Conservation (phyloP, 1,284 basidiomycete species). For the Sporisorium iseilematis-ciliati region DNA sequence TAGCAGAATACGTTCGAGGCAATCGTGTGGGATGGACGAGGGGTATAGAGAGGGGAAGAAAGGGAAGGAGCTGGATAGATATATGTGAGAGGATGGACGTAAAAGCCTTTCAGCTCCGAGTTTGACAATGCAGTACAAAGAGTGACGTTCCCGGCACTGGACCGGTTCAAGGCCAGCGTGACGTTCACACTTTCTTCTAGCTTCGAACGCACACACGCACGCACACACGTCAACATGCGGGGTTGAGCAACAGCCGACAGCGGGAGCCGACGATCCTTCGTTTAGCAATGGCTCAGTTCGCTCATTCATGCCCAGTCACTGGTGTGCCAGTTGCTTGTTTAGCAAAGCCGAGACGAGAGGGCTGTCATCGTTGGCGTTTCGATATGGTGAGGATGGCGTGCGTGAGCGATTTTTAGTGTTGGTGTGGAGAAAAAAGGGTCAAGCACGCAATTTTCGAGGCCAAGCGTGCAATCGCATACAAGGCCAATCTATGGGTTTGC, state of each 20-base stretch:
- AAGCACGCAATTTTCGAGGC: slow-evolving; percentile 30
- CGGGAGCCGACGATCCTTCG: slow-evolving; percentile 6
- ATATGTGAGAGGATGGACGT: no score
- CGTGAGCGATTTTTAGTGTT: slow-evolving; percentile 7
- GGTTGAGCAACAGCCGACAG: background rate
- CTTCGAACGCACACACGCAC: no score
- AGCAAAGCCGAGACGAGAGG: slow-evolving; percentile 4
- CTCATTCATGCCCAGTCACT: background rate
- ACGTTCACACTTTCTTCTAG: no score
- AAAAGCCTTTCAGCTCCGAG: no score
- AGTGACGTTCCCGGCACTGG: no score
- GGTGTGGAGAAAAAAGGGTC: slow-evolving; percentile 12
- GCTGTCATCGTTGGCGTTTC: background rate
- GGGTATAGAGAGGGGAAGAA: no score
- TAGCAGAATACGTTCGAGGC: background rate
- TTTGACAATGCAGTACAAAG: no score
- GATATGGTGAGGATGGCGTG: slow-evolving; percentile 4
- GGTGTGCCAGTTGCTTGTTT: background rate
- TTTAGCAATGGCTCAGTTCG: background rate
- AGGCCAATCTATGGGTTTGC: no score
- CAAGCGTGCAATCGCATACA: slow-evolving; percentile 15
- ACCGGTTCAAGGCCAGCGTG: no score
- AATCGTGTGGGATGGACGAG: background rate
- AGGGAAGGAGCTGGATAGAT: no score
- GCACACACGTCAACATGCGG: background rate